These are phyloP conservation scores for Lycium barbarum DNA, from an alignment of 257 asterid genomes.

Conservation along the genomic window DNA sequence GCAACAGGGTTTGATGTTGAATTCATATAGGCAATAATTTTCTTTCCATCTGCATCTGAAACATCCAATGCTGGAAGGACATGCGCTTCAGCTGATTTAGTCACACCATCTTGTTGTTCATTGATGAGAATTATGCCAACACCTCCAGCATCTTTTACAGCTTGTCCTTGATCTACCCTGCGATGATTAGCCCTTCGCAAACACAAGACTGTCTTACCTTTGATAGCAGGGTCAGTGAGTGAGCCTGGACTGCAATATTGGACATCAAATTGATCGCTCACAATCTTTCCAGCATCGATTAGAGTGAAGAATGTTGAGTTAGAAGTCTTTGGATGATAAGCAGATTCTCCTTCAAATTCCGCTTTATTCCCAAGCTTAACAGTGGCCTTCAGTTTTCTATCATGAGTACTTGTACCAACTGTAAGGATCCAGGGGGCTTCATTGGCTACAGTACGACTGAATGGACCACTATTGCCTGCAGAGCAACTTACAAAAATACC, in stretches of 20 bases:
- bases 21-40: slow-evolving; percentile 41
- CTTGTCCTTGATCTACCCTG: slow-evolving; percentile 37
- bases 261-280: slow-evolving; percentile 27
- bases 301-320: slow-evolving; percentile 37
- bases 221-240: slow-evolving; percentile 31
- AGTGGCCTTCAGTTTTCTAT: slow-evolving; percentile 42
- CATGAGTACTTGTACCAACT: slow-evolving; percentile 58
- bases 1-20: slow-evolving; percentile 42
- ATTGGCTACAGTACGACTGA: not conserved
- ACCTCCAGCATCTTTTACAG: slow-evolving; percentile 50
- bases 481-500: slow-evolving; percentile 59
- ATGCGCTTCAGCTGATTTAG: slow-evolving; percentile 38
- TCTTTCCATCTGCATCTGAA: slow-evolving; percentile 32
- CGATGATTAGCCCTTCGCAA: slow-evolving; percentile 9
- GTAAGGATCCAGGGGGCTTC: slow-evolving; percentile 64
- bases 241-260: slow-evolving; percentile 35
- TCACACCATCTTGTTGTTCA: slow-evolving; percentile 7
- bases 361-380: slow-evolving; percentile 43
- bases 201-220: slow-evolving; percentile 59
- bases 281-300: slow-evolving; percentile 38
- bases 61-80: slow-evolving; percentile 47
- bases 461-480: slow-evolving; percentile 49
- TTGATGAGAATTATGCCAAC: slow-evolving; percentile 55
- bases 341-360: slow-evolving; percentile 43
- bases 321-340: slow-evolving; percentile 45